Conservation (phyloP, 2,329 filamentous ascomycete genomes). For the Eutypella sp. region DNA sequence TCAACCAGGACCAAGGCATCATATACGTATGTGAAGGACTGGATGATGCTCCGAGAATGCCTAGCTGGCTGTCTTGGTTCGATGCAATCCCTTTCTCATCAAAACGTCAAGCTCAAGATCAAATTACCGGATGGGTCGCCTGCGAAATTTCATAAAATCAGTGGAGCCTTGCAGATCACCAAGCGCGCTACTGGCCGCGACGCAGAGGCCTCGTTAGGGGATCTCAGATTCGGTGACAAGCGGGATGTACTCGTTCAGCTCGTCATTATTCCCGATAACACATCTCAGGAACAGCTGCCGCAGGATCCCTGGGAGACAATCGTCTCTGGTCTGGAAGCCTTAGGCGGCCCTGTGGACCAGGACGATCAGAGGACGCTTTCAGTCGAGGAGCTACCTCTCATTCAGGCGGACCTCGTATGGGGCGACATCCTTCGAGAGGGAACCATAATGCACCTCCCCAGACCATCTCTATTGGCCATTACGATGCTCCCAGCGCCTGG, state of each 20-base stretch:
- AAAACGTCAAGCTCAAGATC: slow-evolving; percentile 94
- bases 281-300: slow-evolving; percentile 75
- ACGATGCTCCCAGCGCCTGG: slow-evolving; percentile 78
- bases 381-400: slow-evolving; percentile 89
- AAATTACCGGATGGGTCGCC: slow-evolving; percentile 92
- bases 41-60: slow-evolving; percentile 99
- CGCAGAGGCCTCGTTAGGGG: slow-evolving; percentile 86
- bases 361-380: slow-evolving; percentile 80
- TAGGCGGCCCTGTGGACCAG: slow-evolving; percentile 80
- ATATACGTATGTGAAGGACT: slow-evolving; percentile 98
- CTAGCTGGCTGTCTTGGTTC: slow-evolving; percentile 88
- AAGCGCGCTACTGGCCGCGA: slow-evolving; percentile 93
- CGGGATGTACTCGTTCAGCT: slow-evolving; percentile 88
- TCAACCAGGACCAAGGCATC: slow-evolving; percentile 94
- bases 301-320: slow-evolving; percentile 97
- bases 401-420: slow-evolving; percentile 91
- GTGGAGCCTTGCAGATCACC: slow-evolving; percentile 89
- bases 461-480: slow-evolving; percentile 87
- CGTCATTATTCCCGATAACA: slow-evolving; percentile 82
- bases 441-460: slow-evolving; percentile 75
- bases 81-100: slow-evolving; percentile 92
- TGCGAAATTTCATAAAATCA: slow-evolving; percentile 98
- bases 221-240: slow-evolving; percentile 94
- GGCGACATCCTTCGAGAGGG: slow-evolving; percentile 91
- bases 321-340: slow-evolving; percentile 87